Percentiles rank a stretch among this genome's conserved stretches.
These are phyloP conservation scores for Gossypium turneri DNA, from an alignment of 345 rosid genomes.

Conservation along the genomic window DNA sequence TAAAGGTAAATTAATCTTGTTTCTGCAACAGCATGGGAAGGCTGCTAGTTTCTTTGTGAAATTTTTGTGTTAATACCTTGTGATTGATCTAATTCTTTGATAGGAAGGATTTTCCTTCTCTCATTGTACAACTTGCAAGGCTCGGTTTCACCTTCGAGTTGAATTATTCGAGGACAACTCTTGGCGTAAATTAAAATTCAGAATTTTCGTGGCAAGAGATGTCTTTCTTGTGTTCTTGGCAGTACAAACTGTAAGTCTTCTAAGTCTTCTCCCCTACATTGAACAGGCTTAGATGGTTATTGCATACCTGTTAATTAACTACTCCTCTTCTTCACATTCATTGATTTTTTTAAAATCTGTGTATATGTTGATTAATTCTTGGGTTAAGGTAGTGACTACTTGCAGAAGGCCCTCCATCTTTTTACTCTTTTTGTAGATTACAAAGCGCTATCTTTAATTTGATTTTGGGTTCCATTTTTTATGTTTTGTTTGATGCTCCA, in stretches of 20 bases:
- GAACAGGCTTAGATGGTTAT: background rate
- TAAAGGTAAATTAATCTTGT: slow-evolving; percentile 35
- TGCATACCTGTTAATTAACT: background rate
- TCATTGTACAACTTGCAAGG: slow-evolving; percentile 80
- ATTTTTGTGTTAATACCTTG: background rate
- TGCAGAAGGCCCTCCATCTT: background rate
- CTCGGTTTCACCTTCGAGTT: slow-evolving; percentile 71
- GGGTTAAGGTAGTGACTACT: background rate
- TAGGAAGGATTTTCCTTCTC: slow-evolving; percentile 98
- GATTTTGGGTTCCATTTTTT: background rate
- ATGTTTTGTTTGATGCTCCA: background rate
- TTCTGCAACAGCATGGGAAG: background rate
- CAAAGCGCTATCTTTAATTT: background rate
- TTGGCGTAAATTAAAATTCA: slow-evolving; percentile 85
- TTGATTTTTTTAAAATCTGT: background rate
- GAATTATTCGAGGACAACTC: slow-evolving; percentile 67
- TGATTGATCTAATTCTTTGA: background rate
- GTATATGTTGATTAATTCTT: background rate
- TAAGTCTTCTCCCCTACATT: background rate
- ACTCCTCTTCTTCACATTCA: background rate
- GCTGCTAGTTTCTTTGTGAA: slow-evolving; percentile 21
- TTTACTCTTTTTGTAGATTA: background rate
- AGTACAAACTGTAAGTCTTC: slow-evolving; percentile 63
- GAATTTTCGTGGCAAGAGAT: slow-evolving; percentile 94
- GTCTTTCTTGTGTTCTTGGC: slow-evolving; percentile 84